These are phyloP conservation scores for Sporisorium exsertum DNA, from an alignment of 1,284 basidiomycete genomes.

Conservation along the genomic window DNA sequence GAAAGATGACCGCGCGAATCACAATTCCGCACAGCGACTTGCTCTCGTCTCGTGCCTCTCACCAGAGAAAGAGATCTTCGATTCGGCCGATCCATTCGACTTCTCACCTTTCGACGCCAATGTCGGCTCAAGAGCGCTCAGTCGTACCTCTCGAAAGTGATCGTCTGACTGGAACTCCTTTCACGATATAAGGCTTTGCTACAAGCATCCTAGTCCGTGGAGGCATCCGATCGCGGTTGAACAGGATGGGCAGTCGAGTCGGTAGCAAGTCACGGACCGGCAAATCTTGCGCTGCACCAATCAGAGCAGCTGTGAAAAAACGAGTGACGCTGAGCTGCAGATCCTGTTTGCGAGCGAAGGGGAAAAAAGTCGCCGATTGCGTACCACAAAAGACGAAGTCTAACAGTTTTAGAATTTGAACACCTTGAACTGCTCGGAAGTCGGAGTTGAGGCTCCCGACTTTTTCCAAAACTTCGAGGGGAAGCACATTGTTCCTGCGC, in stretches of 20 bases:
- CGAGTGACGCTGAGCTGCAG: slow-evolving; percentile 2
- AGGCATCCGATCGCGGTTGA: not conserved
- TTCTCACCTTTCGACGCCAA: too few relatives aligned
- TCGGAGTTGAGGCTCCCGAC: not conserved
- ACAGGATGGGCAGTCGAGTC: not conserved
- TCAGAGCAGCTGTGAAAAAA: not conserved
- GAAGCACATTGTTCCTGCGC: not conserved
- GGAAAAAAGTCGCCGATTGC: not conserved
- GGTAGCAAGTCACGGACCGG: not conserved
- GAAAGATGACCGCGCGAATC: not conserved
- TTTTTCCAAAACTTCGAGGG: not conserved
- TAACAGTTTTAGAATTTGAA: not conserved
- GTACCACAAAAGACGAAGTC: not conserved
- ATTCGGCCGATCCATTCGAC: too few relatives aligned
- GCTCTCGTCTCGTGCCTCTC: not conserved
- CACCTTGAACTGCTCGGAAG: not conserved
- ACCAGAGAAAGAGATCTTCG: too few relatives aligned
- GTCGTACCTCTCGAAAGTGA: too few relatives aligned
- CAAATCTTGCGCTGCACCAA: slow-evolving; percentile 1
- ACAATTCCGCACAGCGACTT: not conserved
- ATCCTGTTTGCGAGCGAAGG: not conserved
- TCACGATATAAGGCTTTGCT: too few relatives aligned
- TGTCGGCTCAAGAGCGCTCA: too few relatives aligned
- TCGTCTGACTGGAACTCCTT: too few relatives aligned
- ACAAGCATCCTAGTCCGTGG: not conserved